These are phyloP conservation scores for Caloboletus inedulis DNA, from an alignment of 1,284 basidiomycete species.

Conservation along the genomic window DNA sequence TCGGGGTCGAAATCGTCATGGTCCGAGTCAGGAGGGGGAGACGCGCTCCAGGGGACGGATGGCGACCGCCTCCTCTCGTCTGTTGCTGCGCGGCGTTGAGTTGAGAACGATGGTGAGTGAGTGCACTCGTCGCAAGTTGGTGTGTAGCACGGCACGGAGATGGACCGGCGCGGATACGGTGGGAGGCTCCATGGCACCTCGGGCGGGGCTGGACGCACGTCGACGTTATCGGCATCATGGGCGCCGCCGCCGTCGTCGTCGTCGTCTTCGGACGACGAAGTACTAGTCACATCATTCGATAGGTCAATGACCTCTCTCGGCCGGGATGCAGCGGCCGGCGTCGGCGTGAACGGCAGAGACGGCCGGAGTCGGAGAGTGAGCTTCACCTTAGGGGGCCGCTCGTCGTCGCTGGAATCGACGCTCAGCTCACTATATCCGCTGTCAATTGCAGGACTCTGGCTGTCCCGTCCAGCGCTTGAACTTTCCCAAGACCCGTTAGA, in stretches of 20 bases:
- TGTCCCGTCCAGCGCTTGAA: constrained; percentile 12
- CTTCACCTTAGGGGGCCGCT: constrained; percentile 62
- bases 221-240: constrained; percentile 31
- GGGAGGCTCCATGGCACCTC: constrained; percentile 35
- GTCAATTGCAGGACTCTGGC: constrained; percentile 24
- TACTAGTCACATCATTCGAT: constrained; percentile 37
- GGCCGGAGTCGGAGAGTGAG: constrained; percentile 58
- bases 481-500: constrained; percentile 18
- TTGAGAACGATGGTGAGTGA: constrained; percentile 23
- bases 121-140: constrained; percentile 40
- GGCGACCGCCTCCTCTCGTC: constrained; percentile 49
- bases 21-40: constrained; percentile 66
- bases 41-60: constrained; percentile 51
- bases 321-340: constrained; percentile 17
- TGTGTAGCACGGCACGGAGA: constrained; percentile 52
- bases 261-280: constrained; percentile 29
- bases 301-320: constrained; percentile 41
- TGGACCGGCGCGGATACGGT: constrained; percentile 45
- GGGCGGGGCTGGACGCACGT: constrained; percentile 25
- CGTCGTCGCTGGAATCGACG: constrained; percentile 36
- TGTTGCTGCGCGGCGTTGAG: constrained; percentile 19
- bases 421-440: constrained; percentile 37
- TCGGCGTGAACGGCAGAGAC: constrained; percentile 28
- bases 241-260: constrained; percentile 21
- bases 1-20: constrained; percentile 48